Conservation (phyloP, 305 asterid genomes). For the Striga hermonthica region DNA sequence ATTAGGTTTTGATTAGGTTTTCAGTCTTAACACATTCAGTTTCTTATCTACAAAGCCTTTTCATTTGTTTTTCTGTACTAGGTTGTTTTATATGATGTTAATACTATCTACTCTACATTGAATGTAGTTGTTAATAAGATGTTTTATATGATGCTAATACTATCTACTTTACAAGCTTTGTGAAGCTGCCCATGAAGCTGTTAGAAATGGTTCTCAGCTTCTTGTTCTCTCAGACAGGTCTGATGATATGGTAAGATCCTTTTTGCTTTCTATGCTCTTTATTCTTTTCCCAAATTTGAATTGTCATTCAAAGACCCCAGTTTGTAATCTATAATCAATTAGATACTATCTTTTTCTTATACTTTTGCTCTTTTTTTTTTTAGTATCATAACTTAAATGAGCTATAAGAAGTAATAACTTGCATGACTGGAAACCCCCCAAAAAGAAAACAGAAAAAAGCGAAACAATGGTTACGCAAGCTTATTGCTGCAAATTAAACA, state of each 20-base stretch:
- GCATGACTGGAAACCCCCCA: no score
- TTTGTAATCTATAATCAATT: neutral
- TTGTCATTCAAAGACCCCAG: conserved; percentile 9
- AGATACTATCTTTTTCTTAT: neutral
- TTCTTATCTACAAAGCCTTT: no score
- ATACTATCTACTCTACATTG: conserved; percentile 32
- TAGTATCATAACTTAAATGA: conserved; percentile 1
- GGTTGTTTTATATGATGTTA: conserved; percentile 17
- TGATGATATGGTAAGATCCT: conserved; percentile 77
- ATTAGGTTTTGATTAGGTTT: no score
- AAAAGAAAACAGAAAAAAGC: no score
- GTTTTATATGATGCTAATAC: conserved; percentile 67
- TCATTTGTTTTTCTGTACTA: no score
- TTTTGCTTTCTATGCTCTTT: conserved; percentile 2
- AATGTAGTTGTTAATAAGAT: conserved; percentile 80
- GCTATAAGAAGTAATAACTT: neutral
- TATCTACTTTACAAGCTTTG: conserved; percentile 75
- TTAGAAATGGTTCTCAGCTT: conserved; percentile 94
- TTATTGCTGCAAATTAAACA: neutral
- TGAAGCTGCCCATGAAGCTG: conserved; percentile 99
- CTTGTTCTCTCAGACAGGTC: conserved; percentile 94
- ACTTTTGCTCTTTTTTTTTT: neutral
- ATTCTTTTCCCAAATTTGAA: no score
- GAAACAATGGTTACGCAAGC: neutral
- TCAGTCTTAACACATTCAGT: no score